Percentiles rank a stretch among this genome's conserved stretches.
These are phyloP conservation scores for Fusarium nisikadoi DNA, from an alignment of 2,329 filamentous ascomycete genomes.

Conservation along the genomic window DNA sequence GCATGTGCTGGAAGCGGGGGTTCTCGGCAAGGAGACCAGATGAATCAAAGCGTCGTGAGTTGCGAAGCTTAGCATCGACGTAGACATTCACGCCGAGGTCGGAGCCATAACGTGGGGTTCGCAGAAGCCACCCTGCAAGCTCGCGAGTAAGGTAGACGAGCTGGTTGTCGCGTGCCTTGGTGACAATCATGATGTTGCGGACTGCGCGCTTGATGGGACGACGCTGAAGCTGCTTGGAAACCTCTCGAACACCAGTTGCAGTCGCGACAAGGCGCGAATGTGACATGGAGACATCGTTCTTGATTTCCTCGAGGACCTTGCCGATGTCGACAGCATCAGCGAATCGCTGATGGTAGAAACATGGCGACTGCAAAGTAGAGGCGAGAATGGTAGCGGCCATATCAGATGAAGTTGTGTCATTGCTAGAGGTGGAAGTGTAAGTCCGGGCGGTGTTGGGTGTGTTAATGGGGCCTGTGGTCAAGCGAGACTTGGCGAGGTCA, in stretches of 20 bases:
- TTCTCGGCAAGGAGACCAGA: slow-evolving; percentile 78
- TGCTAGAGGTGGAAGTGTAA: slow-evolving; percentile 24
- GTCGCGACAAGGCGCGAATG: slow-evolving; percentile 96
- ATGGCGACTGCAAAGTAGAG: slow-evolving; percentile 82
- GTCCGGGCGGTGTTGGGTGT: slow-evolving; percentile 39
- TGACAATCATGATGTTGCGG: slow-evolving; percentile 96
- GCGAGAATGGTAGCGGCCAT: slow-evolving; percentile 28
- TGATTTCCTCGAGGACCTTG: slow-evolving; percentile 94
- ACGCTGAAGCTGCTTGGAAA: slow-evolving; percentile 93
- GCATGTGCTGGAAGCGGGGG: slow-evolving; percentile 80
- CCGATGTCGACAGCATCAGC: slow-evolving; percentile 96
- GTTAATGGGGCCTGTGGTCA: slow-evolving; percentile 39
- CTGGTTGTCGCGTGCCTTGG: slow-evolving; percentile 95
- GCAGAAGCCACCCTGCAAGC: slow-evolving; percentile 86
- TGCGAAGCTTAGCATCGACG: slow-evolving; percentile 93
- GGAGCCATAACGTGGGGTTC: slow-evolving; percentile 87
- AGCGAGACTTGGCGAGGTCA: slow-evolving; percentile 59
- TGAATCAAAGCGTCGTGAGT: slow-evolving; percentile 88
- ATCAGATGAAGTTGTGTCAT: slow-evolving; percentile 24
- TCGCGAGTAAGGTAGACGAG: slow-evolving; percentile 90
- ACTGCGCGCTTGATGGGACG: slow-evolving; percentile 92
- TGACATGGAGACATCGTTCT: slow-evolving; percentile 87
- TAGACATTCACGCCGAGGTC: slow-evolving; percentile 96
- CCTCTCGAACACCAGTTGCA: slow-evolving; percentile 92
- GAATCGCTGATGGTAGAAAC: slow-evolving; percentile 97